Evolutionary conservation across 2,329 filamentous ascomycete species (phyloP).

Genomic region (Diplodia mutila): DNA sequence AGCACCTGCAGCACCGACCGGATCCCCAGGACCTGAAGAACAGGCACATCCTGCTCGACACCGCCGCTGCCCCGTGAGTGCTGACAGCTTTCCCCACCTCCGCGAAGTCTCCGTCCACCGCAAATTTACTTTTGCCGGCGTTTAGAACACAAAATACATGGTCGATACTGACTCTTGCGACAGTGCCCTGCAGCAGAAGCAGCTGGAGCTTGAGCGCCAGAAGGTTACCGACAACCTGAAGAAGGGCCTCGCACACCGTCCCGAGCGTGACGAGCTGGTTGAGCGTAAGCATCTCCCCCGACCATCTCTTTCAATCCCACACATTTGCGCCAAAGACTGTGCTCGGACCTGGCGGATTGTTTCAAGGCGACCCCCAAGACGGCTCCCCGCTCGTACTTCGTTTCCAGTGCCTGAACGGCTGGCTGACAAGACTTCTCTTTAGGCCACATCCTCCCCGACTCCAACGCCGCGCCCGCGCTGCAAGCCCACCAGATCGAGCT

Average conservation of each 20-base stretch:
- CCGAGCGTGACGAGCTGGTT: conserved; percentile 74
- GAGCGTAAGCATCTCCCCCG: conserved; percentile 63
- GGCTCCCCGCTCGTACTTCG: neutral
- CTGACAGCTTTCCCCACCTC: neutral
- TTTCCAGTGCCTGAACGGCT: neutral
- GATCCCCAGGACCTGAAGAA: conserved; percentile 67
- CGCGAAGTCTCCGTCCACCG: neutral
- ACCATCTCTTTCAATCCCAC: conserved; percentile 18
- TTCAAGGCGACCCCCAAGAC: neutral
- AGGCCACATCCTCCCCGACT: conserved; percentile 87
- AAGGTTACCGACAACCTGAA: conserved; percentile 65
- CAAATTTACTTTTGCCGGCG: neutral
- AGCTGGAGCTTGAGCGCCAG: conserved; percentile 67
- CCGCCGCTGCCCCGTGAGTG: conserved; percentile 66
- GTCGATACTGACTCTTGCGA: neutral
- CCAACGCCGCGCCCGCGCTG: conserved; percentile 75
- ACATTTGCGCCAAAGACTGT: neutral
- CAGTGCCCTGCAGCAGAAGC: conserved; percentile 65
- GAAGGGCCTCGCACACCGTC: conserved; percentile 65
- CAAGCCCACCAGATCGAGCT: conserved; percentile 83
- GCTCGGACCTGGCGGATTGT: neutral
- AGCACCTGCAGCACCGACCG: conserved; percentile 53
- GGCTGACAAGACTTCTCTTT: conserved; percentile 4
- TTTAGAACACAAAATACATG: neutral
- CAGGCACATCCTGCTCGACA: conserved; percentile 69